phyloP scores from a whole-genome alignment of 768 basidiomycete species.

The Tephrocybe sp. region DNA sequence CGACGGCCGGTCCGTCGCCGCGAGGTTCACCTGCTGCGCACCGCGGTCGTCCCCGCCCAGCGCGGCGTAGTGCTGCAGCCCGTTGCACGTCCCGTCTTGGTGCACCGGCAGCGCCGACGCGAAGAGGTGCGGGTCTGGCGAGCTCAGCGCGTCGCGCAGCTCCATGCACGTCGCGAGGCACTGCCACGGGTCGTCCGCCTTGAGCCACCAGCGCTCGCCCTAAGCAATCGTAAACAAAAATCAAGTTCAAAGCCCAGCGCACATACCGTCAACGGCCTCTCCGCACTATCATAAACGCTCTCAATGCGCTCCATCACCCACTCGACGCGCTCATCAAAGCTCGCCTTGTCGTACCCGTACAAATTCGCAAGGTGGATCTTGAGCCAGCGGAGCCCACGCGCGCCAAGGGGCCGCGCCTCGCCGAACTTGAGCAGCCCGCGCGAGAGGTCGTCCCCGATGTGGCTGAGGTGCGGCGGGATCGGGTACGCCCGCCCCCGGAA shows the following conservation, averaged over 20 bases:
- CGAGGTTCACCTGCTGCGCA: constrained; percentile 90
- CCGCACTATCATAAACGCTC: constrained; percentile 81
- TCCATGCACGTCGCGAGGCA: constrained; percentile 93
- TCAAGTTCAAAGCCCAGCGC: too few relatives aligned
- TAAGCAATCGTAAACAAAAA: constrained; percentile 24
- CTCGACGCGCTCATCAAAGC: constrained; percentile 86
- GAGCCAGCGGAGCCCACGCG: constrained; percentile 87
- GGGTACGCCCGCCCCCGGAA: constrained; percentile 98
- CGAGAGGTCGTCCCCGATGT: constrained; percentile 92
- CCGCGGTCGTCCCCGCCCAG: constrained; percentile 90
- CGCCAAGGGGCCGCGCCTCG: constrained; percentile 76
- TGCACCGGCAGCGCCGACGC: constrained; percentile 84
- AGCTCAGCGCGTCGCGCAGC: constrained; percentile 75
- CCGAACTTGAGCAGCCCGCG: constrained; percentile 86
- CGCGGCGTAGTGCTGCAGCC: constrained; percentile 97
- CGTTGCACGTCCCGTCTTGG: constrained; percentile 98
- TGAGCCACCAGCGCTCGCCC: constrained; percentile 85
- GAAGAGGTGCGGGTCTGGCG: constrained; percentile 60
- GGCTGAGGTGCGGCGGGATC: constrained; percentile 91
- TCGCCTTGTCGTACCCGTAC: constrained; percentile 93
- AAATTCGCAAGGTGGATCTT: constrained; percentile 94
- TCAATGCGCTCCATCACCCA: constrained; percentile 75
- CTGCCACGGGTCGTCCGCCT: constrained; percentile 97
- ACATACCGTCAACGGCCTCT: constrained; percentile 75
- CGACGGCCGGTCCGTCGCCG: constrained; percentile 79